A percentile compares a stretch with the other conserved stretches of the same genome.
Conservation (phyloP, 164 flowering plant species). For the Liriodendron chinense region DNA sequence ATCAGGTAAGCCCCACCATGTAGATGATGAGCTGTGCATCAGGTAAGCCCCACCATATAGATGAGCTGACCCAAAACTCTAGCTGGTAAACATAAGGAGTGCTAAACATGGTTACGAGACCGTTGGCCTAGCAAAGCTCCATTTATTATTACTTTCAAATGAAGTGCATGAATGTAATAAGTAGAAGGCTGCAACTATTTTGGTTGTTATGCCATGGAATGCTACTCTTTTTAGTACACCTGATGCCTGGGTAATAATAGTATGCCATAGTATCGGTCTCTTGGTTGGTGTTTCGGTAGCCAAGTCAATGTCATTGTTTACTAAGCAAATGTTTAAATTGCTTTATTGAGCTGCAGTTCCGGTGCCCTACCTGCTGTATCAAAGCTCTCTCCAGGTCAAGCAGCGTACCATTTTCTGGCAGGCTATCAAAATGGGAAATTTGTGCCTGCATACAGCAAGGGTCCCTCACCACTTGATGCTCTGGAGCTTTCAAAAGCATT, state of each 20-base stretch:
- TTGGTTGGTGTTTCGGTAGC: background rate
- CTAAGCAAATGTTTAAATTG: background rate
- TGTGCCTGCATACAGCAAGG: constrained; percentile 40
- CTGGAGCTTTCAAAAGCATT: constrained; percentile 47
- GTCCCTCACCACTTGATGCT: constrained; percentile 37
- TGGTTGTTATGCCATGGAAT: background rate
- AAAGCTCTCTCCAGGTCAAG: constrained; percentile 55
- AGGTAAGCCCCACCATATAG: no score
- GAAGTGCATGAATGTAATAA: no score
- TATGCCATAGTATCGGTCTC: background rate
- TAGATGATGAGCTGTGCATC: background rate
- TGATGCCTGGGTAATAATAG: background rate
- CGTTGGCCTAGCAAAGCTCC: no score
- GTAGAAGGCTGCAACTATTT: background rate
- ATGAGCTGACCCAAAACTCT: no score
- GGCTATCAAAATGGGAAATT: constrained; percentile 56
- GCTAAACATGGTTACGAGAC: background rate
- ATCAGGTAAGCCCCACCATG: background rate
- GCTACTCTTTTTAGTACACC: background rate
- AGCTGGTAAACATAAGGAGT: background rate
- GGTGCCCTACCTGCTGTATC: constrained; percentile 42
- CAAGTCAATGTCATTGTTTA: background rate
- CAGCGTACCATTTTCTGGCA: constrained; percentile 58
- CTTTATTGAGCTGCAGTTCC: constrained; percentile 33
- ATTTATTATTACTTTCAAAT: no score